A percentile compares a stretch with the other conserved stretches of the same genome.
Conservation (phyloP, 2,329 filamentous ascomycete genomes). For the Ophiocordyceps camponoti-leonardi region DNA sequence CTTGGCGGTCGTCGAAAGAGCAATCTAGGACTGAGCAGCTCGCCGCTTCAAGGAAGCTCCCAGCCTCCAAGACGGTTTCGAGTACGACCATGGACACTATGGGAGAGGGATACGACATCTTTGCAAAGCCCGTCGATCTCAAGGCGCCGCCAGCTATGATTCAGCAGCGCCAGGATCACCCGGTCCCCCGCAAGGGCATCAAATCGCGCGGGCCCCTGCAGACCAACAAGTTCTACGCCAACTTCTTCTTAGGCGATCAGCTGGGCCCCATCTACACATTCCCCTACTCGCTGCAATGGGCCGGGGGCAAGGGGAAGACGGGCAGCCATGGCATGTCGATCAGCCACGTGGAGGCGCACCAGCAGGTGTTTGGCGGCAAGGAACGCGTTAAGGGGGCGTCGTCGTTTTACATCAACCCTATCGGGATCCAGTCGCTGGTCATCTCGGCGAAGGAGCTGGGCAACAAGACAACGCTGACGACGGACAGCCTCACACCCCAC, state of each 20-base stretch:
- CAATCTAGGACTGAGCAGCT: neutral
- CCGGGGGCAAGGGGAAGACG: conserved; percentile 41
- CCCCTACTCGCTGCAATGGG: conserved; percentile 56
- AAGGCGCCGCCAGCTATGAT: conserved; percentile 32
- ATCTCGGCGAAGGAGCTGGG: conserved; percentile 64
- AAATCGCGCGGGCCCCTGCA: conserved; percentile 31
- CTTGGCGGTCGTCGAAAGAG: neutral
- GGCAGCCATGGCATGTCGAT: conserved; percentile 63
- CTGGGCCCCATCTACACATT: conserved; percentile 54
- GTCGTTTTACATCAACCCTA: conserved; percentile 62
- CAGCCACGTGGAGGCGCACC: conserved; percentile 51
- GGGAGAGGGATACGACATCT: conserved; percentile 30
- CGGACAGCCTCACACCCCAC: conserved; percentile 35
- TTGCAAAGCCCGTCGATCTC: conserved; percentile 35
- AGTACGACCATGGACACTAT: conserved; percentile 4
- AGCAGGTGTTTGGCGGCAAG: conserved; percentile 47
- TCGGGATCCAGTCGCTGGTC: conserved; percentile 66
- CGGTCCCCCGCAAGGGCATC: conserved; percentile 36
- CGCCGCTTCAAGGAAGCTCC: neutral
- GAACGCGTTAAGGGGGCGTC: conserved; percentile 37
- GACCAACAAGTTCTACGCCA: conserved; percentile 72
- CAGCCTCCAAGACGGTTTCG: neutral
- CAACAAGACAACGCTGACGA: conserved; percentile 36
- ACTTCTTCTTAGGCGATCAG: conserved; percentile 63
- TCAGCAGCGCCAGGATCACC: conserved; percentile 33